Base-by-base conservation (phyloP, 2,329 filamentous ascomycete species). In the Colletotrichum tanaceti region DNA sequence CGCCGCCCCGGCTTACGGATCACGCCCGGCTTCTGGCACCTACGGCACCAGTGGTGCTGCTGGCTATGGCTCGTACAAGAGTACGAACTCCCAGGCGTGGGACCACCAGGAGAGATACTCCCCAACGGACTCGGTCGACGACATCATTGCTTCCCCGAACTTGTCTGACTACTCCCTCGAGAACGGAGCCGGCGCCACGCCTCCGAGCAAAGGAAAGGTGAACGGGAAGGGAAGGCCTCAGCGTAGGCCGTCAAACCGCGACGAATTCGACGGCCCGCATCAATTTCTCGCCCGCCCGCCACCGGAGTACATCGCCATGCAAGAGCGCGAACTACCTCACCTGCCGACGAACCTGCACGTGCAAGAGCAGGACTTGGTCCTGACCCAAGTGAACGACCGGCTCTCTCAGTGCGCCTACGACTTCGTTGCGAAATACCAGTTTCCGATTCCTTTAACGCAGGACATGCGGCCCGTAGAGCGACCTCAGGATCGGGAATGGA, bases 401-500 rank as follows among this genome's bases (percentile, higher is more conserved):
- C 84, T 97, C 53, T 94, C 93, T 28, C 91, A 92, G 78, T 96
- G 93, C 78, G 93, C 93, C 39, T 97, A 91, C 84, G 92, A 97
- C 80, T 97, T 97, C 79, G 90, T 97, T 74, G 93, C 93, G 74
- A 94, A 93, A 80, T 96, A 96, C 78, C 93, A 95, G 79, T 97
- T 97, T 77, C 93, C 93, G 14, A 94, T 97, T 73, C 93, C 93
- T 13, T 81, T 96, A 74, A 92, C 93, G 65, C 88, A 91, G 78
- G 92, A 95, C 78, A 94, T 94, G 87, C 87, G 92, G 73, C 90
- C 91, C 1, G 86, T 94, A 61, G 89, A 91, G 77, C 83, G 89
- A 53, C 89, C 92, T 39, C 89, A 90, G 75, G 92, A 94, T 79
- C 87, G 92, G 71, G 93, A 96, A 79, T 97, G 93, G 93, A 95